A percentile compares a stretch with the other conserved stretches of the same genome.
These are phyloP conservation scores for Physocladia obscura DNA, from an alignment of 192 early-diverging fungal species.

Conservation along the genomic window DNA sequence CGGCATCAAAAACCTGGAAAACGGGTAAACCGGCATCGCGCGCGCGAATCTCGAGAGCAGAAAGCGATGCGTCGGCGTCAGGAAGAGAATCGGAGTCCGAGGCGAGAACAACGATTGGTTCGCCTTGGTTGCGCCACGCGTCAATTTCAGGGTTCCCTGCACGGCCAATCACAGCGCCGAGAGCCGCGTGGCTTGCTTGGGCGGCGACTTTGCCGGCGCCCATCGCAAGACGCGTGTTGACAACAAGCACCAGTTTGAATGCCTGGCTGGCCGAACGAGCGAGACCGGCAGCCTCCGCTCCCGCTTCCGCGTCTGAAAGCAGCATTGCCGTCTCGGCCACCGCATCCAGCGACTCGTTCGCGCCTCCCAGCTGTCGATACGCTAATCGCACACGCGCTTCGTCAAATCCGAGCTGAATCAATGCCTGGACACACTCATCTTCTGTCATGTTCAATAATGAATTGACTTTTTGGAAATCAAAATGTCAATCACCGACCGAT, in stretches of 20 bases:
- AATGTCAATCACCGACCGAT: too few relatives aligned
- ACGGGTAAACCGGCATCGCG: background rate
- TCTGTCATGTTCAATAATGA: background rate
- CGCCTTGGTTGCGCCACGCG: conserved; percentile 9
- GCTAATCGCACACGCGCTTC: background rate
- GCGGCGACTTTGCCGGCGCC: conserved; percentile 85
- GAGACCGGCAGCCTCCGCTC: background rate
- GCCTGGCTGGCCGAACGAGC: background rate
- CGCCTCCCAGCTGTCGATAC: background rate
- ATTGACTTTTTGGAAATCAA: too few relatives aligned
- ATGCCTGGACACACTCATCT: background rate
- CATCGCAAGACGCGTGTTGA: conserved; percentile 79
- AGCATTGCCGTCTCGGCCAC: background rate
- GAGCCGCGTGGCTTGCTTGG: conserved; percentile 81
- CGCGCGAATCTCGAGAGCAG: too few relatives aligned
- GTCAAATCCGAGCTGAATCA: conserved; percentile 9
- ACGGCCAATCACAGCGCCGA: conserved; percentile 44
- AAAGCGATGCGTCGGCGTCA: background rate
- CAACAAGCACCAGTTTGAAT: conserved; percentile 58
- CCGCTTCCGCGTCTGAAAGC: background rate
- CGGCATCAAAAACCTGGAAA: conserved; percentile 13
- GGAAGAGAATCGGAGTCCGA: background rate
- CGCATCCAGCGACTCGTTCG: background rate
- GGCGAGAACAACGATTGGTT: conserved; percentile 17
- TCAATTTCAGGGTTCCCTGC: background rate